Base-by-base conservation (phyloP, 2,329 filamentous ascomycete species). In the Colletotrichum sp. region DNA sequence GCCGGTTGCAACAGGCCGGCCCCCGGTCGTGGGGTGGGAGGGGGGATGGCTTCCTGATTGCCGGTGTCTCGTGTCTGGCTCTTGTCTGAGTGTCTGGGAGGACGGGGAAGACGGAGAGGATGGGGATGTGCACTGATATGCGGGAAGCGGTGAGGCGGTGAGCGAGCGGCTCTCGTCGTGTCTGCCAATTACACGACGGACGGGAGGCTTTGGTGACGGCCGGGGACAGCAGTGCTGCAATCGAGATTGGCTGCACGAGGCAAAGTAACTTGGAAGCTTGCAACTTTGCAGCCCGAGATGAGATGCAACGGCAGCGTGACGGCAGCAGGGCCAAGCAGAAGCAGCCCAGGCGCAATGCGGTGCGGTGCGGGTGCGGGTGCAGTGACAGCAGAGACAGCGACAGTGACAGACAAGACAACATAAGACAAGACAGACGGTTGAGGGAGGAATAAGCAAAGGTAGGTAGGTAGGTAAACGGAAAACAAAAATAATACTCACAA, bases 401-500 rank as follows among this genome's bases (percentile, higher is more conserved):
- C 30, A 55, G 71, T 34, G 39, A 57, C 57, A 63, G 32, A 24
- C 18, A 28, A 69, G 66, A 69, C 52, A n/a, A 49, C 4, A 39
- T 5, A 39, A 39, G 36, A 9, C 36, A 39, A 36, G 21, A 63
- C 26, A 32, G 65, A 44, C 36, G 39, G 39, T 49, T 49, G 39
- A 49, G 65, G 44, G 28, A 70, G 72, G 63, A 69, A 32, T 62
- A 62, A 62, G 59, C 16, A 62, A 62, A 30, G 28, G 7, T n/a
- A 21, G 52, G 24, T 26, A 57, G 39, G 36, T 39, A 18, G 16
- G 39, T 6, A 4, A 12, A 34, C 52, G 26, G 39, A 69, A 68
- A 67, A 52, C 67, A 66, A 71, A 49, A n/a, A 49, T 49, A n/a
- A 49, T n/a, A 82, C 82, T 82, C 74, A 83, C 82, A 77, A 83